Base-by-base conservation (phyloP, 1,284 basidiomycete genomes). In the Heterobasidion occidentale region DNA sequence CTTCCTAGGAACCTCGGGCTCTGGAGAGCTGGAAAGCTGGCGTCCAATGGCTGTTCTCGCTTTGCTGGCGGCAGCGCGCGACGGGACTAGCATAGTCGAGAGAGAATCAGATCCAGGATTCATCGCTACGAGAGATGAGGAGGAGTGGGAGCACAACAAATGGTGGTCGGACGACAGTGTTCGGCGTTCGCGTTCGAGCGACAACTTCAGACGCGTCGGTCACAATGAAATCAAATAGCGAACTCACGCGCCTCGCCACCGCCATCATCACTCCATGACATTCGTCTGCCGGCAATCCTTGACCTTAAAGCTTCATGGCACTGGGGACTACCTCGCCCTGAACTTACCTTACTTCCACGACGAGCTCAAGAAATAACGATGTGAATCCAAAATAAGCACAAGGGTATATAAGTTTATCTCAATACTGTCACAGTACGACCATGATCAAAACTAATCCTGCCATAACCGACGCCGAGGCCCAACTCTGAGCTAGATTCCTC, bases 21-120 rank as follows among this genome's bases (percentile, higher is more conserved):
- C 56, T 9, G 56, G 61, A 1, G 62, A 59, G 15, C 53, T 54
- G 44, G 61, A 60, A 9, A 61, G 53, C 51, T 34, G 56, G 38
- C 46, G 56, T 44, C 42, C 55, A 35, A 65, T n/a, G 61, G 47
- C 20, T 46, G 54, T 19, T 12, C 59, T 34, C 50, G 68, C 66
- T 52, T 62, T 66, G 46, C 57, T 62, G 15, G 65, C 65, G 3
- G 67, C 68, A 4, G 63, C 63, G 19, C 68, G 67, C 15, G 62
- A 55, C 42, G 58, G 51, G 33, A 52, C 53, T 53, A 55, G 15
- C 27, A 46, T 36, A 9, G 2, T 38, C 11, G 50, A 35, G 15
- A 36, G 15, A 17, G 34, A 14, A 35, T n/a, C 12, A 11, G 19
- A 42, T 42, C 27, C 27, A 27, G 6, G 27, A 27, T 27, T 27